Evolutionary conservation across 495 filamentous ascomycete genomes (phyloP).

Genomic region (Penicillium egyptiacum): DNA sequence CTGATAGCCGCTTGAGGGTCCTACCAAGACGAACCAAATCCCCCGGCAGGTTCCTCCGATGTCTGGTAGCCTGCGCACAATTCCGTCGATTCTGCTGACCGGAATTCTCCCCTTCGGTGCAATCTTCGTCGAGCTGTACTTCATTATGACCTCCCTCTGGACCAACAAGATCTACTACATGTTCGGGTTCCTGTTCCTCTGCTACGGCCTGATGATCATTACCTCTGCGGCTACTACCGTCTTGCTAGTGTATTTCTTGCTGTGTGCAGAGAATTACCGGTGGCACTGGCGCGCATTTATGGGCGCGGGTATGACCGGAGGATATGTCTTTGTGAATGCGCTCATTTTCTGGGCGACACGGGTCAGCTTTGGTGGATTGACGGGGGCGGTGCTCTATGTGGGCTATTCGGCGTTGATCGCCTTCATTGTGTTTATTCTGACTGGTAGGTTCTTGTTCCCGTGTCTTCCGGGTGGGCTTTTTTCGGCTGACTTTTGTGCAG

Average conservation of each 20-base stretch:
- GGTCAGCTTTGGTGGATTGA: slow-evolving; percentile 78
- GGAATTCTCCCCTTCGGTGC: slow-evolving; percentile 92
- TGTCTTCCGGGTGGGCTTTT: slow-evolving; percentile 8
- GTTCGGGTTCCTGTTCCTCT: slow-evolving; percentile 98
- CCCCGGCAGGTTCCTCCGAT: slow-evolving; percentile 90
- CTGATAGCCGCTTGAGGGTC: slow-evolving; percentile 60
- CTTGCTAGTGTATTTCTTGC: slow-evolving; percentile 88
- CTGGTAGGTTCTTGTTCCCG: slow-evolving; percentile 60
- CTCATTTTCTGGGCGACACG: slow-evolving; percentile 85
- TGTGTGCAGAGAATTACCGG: slow-evolving; percentile 95
- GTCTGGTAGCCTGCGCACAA: slow-evolving; percentile 73
- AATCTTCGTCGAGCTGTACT: slow-evolving; percentile 97
- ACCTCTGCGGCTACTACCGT: slow-evolving; percentile 91
- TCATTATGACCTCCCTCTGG: slow-evolving; percentile 98
- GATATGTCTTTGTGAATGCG: slow-evolving; percentile 86
- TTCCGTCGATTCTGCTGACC: slow-evolving; percentile 85
- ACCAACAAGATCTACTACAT: slow-evolving; percentile 99
- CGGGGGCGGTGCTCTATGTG: slow-evolving; percentile 85
- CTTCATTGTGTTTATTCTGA: slow-evolving; percentile 89
- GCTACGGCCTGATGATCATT: slow-evolving; percentile 96
- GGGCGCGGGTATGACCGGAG: slow-evolving; percentile 81
- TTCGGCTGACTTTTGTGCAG: slow-evolving; percentile 44
- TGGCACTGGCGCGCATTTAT: slow-evolving; percentile 97
- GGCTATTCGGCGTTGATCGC: slow-evolving; percentile 89
- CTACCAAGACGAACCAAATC: slow-evolving; percentile 95